Evolutionary conservation across 2,329 filamentous ascomycete genomes (phyloP).

Genomic region (Cercospora sp.): DNA sequence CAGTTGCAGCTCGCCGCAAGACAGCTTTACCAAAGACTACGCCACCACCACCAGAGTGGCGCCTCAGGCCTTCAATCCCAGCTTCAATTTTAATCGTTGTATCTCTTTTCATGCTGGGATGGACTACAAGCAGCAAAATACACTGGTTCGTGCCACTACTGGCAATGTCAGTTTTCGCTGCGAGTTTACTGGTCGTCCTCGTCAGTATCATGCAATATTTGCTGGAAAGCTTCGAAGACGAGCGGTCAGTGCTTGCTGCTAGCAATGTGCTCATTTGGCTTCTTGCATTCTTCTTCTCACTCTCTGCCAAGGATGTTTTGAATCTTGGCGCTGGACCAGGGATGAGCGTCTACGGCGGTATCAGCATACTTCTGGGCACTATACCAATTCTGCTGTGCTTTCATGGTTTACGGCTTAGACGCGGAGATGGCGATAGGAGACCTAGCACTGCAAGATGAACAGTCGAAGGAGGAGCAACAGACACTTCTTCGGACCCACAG

Average conservation of each 20-base stretch:
- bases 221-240: constrained; percentile 56
- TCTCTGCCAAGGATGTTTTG: constrained; percentile 57
- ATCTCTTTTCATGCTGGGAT: constrained; percentile 30
- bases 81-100: constrained; percentile 21
- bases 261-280: constrained; percentile 58
- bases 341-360: constrained; percentile 42
- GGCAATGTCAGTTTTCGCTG: constrained; percentile 37
- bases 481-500: neutral
- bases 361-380: constrained; percentile 23
- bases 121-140: constrained; percentile 45
- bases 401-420: neutral
- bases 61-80: constrained; percentile 25
- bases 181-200: constrained; percentile 30
- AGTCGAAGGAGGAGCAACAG: neutral
- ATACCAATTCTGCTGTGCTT: constrained; percentile 6
- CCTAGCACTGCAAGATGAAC: neutral
- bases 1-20: neutral
- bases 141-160: constrained; percentile 55
- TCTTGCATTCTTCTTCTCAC: constrained; percentile 58
- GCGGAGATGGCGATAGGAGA: neutral
- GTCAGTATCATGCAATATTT: constrained; percentile 45
- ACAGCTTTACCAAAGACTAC: neutral
- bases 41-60: constrained; percentile 26
- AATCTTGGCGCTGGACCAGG: constrained; percentile 44
- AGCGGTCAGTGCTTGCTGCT: constrained; percentile 58